Conservation (phyloP, 176 grass and related monocot genomes). For the Neostapfia colusana region DNA sequence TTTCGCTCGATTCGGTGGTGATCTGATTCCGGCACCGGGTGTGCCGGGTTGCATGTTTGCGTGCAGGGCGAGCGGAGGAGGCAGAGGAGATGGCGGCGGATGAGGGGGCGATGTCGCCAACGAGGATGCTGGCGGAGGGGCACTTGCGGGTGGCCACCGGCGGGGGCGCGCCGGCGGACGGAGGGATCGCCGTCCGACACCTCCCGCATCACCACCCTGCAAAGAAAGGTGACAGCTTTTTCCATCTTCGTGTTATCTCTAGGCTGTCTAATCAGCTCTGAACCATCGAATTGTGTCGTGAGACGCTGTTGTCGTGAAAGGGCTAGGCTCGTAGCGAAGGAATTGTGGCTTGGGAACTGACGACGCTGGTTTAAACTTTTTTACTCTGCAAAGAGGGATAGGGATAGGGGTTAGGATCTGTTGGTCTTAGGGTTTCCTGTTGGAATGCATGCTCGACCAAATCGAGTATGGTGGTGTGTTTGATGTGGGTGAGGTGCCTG, state of each 20-base stretch:
- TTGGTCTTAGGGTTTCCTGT: constrained; percentile 9
- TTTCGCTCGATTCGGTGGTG: not conserved
- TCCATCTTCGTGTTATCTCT: not conserved
- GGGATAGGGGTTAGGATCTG: not conserved
- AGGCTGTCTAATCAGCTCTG: not conserved
- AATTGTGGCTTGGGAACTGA: not conserved
- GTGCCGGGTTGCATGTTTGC: not conserved
- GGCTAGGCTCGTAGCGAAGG: not conserved
- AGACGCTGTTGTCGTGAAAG: not conserved
- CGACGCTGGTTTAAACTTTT: not conserved
- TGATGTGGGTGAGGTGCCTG: not conserved
- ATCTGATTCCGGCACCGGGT: not conserved
- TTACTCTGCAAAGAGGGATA: not conserved
- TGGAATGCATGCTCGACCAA: not conserved
- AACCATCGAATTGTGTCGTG: constrained; percentile 9
- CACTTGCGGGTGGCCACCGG: constrained; percentile 58
- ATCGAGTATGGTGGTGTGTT: not conserved
- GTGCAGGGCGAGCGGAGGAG: constrained; percentile 41
- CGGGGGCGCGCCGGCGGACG: constrained; percentile 49
- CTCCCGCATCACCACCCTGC: constrained; percentile 52
- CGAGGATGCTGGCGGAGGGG: constrained; percentile 63
- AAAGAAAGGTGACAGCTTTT: constrained; percentile 45
- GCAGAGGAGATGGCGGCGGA: constrained; percentile 55
- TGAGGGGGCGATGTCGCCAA: constrained; percentile 54
- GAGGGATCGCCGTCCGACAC: constrained; percentile 64